Evolutionary conservation across 2,329 filamentous ascomycete genomes (phyloP), one percentile per base, ranked within the genome.

Genomic region (Stylonectria norvegica): DNA sequence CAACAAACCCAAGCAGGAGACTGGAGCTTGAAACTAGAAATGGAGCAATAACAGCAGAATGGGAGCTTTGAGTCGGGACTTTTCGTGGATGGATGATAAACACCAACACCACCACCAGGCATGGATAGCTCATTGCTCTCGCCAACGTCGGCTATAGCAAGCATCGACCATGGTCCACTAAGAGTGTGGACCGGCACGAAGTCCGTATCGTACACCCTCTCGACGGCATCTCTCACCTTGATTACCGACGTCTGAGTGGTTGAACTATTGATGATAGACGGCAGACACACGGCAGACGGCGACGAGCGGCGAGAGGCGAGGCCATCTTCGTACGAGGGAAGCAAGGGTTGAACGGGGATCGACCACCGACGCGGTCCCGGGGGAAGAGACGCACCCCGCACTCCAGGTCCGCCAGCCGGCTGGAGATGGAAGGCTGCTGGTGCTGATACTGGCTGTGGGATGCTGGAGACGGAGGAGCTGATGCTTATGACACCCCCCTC

Each of bases 371-470:
- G 14, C 39, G 25, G 36, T 27, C 35, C 23, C 38, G 34, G 37
- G 38, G 30, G 46, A 38, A 38, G 38, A 25, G 39, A 45, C 42
- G 41, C 52, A 56, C 52, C 53, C 52, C 53, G 50, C 53, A 56
- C 39, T 47, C 43, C n/a, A n/a, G n/a, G n/a, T n/a, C n/a, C n/a
- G n/a, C n/a, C n/a, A n/a, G n/a, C n/a, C n/a, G n/a, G n/a, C n/a
- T n/a, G n/a, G n/a, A n/a, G n/a, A n/a, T n/a, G n/a, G n/a, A n/a
- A n/a, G n/a, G n/a, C n/a, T n/a, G n/a, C n/a, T n/a, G n/a, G n/a
- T n/a, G n/a, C n/a, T n/a, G n/a, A n/a, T n/a, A n/a, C n/a, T n/a
- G n/a, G n/a, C n/a, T n/a, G n/a, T 25, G 22, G 22, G 22, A 25
- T 25, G n/a, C n/a, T 25, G 8, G 22, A 25, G 12, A 25, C 7